Evolutionary conservation across 228 moss, liverwort and hornwort species (phyloP).

Genomic region (Sphagnum fallax): DNA sequence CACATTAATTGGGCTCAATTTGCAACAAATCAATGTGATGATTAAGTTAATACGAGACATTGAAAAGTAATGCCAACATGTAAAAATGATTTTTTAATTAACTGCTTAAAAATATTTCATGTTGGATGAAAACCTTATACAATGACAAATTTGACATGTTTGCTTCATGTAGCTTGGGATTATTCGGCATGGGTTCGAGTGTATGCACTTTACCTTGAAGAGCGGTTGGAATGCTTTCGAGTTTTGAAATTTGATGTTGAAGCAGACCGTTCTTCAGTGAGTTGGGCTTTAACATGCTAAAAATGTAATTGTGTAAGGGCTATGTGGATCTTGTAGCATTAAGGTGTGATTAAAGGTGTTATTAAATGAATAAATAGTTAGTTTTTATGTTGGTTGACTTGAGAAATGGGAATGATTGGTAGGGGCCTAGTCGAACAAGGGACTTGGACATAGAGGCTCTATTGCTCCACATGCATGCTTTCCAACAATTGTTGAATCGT

Average conservation of each 20-base stretch:
- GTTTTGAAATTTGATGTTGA: constrained; percentile 97
- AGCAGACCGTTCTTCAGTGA: constrained; percentile 85
- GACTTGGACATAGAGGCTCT: constrained; percentile 39
- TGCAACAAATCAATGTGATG: too few relatives aligned
- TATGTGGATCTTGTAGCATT: too few relatives aligned
- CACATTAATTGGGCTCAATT: too few relatives aligned
- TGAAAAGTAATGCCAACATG: too few relatives aligned
- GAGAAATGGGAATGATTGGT: too few relatives aligned
- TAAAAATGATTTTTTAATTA: too few relatives aligned
- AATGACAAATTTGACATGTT: not conserved
- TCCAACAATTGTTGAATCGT: constrained; percentile 51
- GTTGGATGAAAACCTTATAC: not conserved
- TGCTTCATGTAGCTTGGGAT: constrained; percentile 74
- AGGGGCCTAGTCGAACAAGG: constrained; percentile 42
- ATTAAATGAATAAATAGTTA: too few relatives aligned
- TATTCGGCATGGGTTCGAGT: constrained; percentile 97
- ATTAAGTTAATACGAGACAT: too few relatives aligned
- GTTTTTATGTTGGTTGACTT: too few relatives aligned
- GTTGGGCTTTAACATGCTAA: not conserved
- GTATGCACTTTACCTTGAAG: constrained; percentile 91
- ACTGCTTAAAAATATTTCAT: too few relatives aligned
- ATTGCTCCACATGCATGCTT: constrained; percentile 40
- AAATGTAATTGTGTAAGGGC: too few relatives aligned
- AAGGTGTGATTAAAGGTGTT: too few relatives aligned
- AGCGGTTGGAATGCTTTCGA: constrained; percentile 91